Base-by-base conservation (phyloP, 2,329 filamentous ascomycete species). In the Pseudogymnoascus sp. region DNA sequence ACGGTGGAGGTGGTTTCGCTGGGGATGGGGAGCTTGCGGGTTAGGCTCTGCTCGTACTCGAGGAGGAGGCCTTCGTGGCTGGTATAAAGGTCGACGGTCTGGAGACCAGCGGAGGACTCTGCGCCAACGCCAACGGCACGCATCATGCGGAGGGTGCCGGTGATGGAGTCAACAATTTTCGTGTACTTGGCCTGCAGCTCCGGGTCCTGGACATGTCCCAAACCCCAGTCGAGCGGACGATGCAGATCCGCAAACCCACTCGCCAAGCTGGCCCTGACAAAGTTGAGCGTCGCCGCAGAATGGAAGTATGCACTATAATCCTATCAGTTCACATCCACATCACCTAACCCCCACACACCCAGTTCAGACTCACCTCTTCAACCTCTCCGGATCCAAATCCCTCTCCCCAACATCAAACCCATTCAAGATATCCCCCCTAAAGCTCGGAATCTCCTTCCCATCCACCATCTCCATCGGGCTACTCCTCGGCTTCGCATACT, bases 341-440 rank as follows among this genome's bases (percentile, higher is more conserved):
- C 21, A 21, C 18, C 18, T 18, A 2, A 18, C 3, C 38, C 7
- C 16, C 18, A 1, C 25, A 31, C 42, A 25, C 36, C 59, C n/a
- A 25, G 7, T 3, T 14, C 53, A 60, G 5, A 72, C 77, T 71
- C 72, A 85, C 82, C 80, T 87, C 40, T 97, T 89, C 6, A 99
- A 83, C 40, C 95, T 84, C 60, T 84, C 83, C 0, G 95, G 93
- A 72, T 97, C 91, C 36, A 96, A 87, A 40, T 83, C 84, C 63
- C 95, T 81, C 67, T 93, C 86, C n/a, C 88, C 85, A 0, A 86
- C 78, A 38, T 86, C 83, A 77, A 88, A 96, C 25, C 93, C 93
- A 73, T 99, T 99, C 67, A 99, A 82, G 65, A 97, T 97, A 70
- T 99, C 95, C 14, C 95, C 95, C 61, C 95, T 84, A 82, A 97